Conservation (phyloP, 192 early-diverging fungal genomes). For the Entomortierella lignicola region DNA sequence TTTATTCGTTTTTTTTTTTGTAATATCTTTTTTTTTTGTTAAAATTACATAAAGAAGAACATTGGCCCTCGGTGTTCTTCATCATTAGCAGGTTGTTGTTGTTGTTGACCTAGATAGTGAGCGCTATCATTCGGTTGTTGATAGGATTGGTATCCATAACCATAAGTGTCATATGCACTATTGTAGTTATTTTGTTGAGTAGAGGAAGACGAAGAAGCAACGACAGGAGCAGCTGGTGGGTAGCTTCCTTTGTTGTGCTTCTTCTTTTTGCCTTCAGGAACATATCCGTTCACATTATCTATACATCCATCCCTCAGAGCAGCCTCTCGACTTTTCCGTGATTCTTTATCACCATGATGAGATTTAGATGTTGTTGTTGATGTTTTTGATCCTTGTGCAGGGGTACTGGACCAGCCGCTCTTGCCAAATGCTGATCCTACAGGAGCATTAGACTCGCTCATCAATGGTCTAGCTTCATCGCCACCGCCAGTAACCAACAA, state of each 20-base stretch:
- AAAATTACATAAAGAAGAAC: conserved; percentile 52
- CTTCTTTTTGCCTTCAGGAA: conserved; percentile 38
- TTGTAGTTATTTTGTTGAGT: neutral
- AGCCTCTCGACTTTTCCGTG: neutral
- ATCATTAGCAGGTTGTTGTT: conserved; percentile 7
- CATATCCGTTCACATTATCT: conserved; percentile 26
- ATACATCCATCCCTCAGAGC: conserved; percentile 31
- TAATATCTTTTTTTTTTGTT: conserved; percentile 14
- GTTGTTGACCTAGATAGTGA: conserved; percentile 5
- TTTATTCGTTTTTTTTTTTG: too few relatives aligned
- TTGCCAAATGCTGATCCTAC: conserved; percentile 39
- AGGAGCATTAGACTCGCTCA: conserved; percentile 25
- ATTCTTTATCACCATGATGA: conserved; percentile 1
- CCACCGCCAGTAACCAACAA: neutral
- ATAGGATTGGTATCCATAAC: conserved; percentile 51
- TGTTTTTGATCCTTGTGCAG: neutral
- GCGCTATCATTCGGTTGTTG: conserved; percentile 13
- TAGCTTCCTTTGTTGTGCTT: neutral
- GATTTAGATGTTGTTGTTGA: neutral
- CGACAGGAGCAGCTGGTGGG: conserved; percentile 12
- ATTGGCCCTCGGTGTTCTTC: conserved; percentile 46
- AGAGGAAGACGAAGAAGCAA: neutral
- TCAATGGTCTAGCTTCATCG: conserved; percentile 28
- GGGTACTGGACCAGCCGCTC: conserved; percentile 25
- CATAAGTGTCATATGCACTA: conserved; percentile 24